These are phyloP conservation scores for Aspergillus affinis DNA, from an alignment of 495 filamentous ascomycete genomes.

Conservation along the genomic window DNA sequence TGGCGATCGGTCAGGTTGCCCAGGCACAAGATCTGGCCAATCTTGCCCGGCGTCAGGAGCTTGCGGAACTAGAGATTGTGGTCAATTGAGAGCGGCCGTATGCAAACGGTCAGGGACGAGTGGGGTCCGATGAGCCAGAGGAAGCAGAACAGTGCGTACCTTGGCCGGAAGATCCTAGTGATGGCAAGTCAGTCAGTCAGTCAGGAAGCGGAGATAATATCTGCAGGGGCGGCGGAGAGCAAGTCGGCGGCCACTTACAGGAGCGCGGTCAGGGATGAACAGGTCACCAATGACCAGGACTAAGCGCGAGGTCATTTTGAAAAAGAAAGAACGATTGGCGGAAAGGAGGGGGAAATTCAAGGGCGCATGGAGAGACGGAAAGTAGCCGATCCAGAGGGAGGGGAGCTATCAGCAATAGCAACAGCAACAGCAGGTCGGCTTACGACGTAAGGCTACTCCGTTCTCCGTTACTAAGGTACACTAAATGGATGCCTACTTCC, in stretches of 20 bases:
- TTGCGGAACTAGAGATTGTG: slow-evolving; percentile 77
- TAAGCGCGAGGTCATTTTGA: slow-evolving; percentile 72
- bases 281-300: slow-evolving; percentile 95
- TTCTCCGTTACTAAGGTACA: too few species aligned
- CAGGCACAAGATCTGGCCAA: slow-evolving; percentile 94
- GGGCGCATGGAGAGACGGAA: too few species aligned
- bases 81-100: not conserved
- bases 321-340: not conserved
- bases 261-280: slow-evolving; percentile 94
- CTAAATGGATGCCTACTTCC: too few species aligned
- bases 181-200: slow-evolving; percentile 22
- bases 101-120: slow-evolving; percentile 3
- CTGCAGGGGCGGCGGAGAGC: not conserved
- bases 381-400: too few species aligned
- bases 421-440: too few species aligned
- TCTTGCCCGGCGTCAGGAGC: slow-evolving; percentile 96
- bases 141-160: slow-evolving; percentile 47
- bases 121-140: not conserved
- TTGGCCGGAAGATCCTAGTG: slow-evolving; percentile 84
- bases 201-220: not conserved
- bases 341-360: slow-evolving; percentile 9
- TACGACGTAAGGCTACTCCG: too few species aligned
- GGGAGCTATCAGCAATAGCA: too few species aligned
- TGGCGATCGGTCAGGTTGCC: slow-evolving; percentile 94
- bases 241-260: slow-evolving; percentile 47